Conservation (phyloP, 73 alveolate species). For the Tetrahymena malaccensis region DNA sequence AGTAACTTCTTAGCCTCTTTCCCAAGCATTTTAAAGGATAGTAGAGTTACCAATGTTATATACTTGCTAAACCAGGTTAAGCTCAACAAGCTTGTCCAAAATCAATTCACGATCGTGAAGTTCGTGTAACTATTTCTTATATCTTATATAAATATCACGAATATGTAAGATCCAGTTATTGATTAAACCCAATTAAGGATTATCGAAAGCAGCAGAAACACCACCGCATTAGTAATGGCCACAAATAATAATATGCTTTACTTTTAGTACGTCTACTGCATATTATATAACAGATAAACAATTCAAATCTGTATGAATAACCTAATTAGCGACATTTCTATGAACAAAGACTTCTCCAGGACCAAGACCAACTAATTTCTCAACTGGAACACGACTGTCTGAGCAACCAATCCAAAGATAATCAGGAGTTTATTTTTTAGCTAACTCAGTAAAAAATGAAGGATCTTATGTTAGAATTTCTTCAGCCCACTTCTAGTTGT, state of each 20-base stretch:
- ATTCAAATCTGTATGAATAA: constrained; percentile 34
- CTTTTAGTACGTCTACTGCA: constrained; percentile 31
- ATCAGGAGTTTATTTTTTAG: constrained; percentile 14
- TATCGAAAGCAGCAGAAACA: constrained; percentile 15
- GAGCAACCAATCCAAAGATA: constrained; percentile 37
- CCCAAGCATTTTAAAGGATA: neutral
- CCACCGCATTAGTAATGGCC: constrained; percentile 42
- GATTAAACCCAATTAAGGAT: neutral
- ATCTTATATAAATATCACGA: neutral
- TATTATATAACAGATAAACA: constrained; percentile 13
- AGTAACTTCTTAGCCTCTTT: neutral
- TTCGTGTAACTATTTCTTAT: neutral
- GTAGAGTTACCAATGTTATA: neutral
- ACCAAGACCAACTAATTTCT: constrained; percentile 19
- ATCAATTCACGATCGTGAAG: neutral
- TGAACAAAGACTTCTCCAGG: constrained; percentile 41
- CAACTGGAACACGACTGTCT: constrained; percentile 37
- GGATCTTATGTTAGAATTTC: neutral
- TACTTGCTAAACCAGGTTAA: neutral
- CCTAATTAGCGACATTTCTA: constrained; percentile 28
- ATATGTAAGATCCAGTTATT: neutral
- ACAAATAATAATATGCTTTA: constrained; percentile 15
- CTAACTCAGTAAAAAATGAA: neutral
- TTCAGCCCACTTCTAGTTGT: constrained; percentile 16
- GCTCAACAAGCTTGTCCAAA: neutral